Percentiles rank a stretch among this genome's conserved stretches.
phyloP scores from a whole-genome alignment of 441 rosid genomes.

The Metrosideros polymorpha region DNA sequence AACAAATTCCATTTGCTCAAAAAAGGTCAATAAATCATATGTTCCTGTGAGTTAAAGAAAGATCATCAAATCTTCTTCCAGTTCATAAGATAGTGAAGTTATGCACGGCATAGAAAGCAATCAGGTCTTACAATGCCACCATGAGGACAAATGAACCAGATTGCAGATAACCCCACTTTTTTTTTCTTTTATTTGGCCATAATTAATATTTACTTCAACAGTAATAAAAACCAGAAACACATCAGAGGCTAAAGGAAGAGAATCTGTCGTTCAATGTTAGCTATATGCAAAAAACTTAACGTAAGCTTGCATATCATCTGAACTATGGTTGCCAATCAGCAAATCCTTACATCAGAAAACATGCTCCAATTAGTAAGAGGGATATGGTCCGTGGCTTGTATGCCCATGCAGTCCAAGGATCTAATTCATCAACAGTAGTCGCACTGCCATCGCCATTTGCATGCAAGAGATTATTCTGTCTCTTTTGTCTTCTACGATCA shows the following conservation, averaged over 20 bases:
- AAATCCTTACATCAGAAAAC: constrained; percentile 78
- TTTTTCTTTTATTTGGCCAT: neutral
- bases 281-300: neutral
- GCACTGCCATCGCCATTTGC: constrained; percentile 40
- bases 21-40: neutral
- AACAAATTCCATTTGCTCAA: neutral
- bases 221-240: neutral
- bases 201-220: neutral
- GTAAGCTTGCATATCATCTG: neutral
- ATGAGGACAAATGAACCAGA: neutral
- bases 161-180: neutral
- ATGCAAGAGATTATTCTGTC: constrained; percentile 35
- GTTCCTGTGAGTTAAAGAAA: neutral
- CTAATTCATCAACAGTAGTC: constrained; percentile 47
- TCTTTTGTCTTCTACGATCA: constrained; percentile 42
- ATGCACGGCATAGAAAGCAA: neutral
- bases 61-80: neutral
- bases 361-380: constrained; percentile 85
- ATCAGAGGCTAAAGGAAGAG: neutral
- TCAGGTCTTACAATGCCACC: neutral
- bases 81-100: neutral
- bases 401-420: constrained; percentile 99
- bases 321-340: neutral
- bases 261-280: neutral
- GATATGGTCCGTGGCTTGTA: constrained; percentile 96